Evolutionary conservation across 352 stramenopile genomes (phyloP).

Genomic region (Phytopythium helicoides): DNA sequence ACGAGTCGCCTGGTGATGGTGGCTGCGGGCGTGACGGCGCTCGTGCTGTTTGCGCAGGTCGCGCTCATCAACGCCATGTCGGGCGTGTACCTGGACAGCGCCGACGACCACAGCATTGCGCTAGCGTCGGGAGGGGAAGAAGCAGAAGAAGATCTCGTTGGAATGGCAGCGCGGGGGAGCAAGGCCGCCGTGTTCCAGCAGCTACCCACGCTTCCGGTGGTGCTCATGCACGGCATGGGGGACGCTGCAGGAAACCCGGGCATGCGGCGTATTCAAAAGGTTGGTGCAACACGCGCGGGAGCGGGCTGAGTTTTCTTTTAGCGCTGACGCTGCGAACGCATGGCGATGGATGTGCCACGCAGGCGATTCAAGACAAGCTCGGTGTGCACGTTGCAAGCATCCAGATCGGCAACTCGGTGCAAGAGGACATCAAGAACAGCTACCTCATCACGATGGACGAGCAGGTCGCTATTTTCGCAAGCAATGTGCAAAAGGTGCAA

Average conservation of each 20-base stretch:
- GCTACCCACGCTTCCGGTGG: constrained; percentile 43
- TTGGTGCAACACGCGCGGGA: too few relatives aligned
- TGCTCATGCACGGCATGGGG: constrained; percentile 94
- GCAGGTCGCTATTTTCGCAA: constrained; percentile 89
- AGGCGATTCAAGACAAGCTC: constrained; percentile 78
- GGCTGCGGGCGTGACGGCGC: constrained; percentile 27
- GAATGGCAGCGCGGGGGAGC: too few relatives aligned
- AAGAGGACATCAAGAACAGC: constrained; percentile 91
- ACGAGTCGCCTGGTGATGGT: constrained; percentile 35
- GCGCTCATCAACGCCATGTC: constrained; percentile 43
- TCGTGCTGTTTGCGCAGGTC: constrained; percentile 52
- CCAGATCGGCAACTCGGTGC: constrained; percentile 80
- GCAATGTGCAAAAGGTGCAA: constrained; percentile 61
- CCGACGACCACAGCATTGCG: too few relatives aligned
- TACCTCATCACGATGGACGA: constrained; percentile 93
- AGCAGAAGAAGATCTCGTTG: too few relatives aligned
- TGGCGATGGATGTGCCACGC: constrained; percentile 1
- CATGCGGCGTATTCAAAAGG: constrained; percentile 84
- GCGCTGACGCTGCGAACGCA: neutral
- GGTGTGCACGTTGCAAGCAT: constrained; percentile 86
- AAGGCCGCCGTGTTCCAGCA: constrained; percentile 29
- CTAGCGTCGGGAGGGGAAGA: too few relatives aligned
- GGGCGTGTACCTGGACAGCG: constrained; percentile 18
- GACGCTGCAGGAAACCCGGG: constrained; percentile 90
- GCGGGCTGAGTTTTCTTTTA: too few relatives aligned